Evolutionary conservation across 139 green algal species (phyloP), one percentile per base, ranked within the genome.

Genomic region (Chlorella ohadii): DNA sequence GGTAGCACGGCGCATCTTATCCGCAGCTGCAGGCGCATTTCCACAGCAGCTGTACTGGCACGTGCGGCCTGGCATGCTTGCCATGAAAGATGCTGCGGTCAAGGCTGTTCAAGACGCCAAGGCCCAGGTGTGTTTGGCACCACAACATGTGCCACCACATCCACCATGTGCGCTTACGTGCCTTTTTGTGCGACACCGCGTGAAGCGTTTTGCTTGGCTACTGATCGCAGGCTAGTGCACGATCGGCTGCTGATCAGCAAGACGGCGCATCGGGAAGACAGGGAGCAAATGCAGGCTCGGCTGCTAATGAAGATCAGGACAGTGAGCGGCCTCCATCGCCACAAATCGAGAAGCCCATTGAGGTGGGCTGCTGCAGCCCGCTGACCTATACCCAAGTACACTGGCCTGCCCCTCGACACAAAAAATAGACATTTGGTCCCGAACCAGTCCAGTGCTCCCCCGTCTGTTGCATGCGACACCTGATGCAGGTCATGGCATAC

Each of bases 31-130:
- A 19, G 22, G 51, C 27, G 36, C 81, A 3, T 78, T 91, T 84
- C 94, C 94, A 9, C 96, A 99, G 93, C 90, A 93, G 13, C 72
- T 99, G 23, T 98, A 99, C 91, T 98, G 95, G 88, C 89, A 89
- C 61, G 89, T 99, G 76, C 94, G 97, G 57, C 94, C 95, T 27
- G 92, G 91, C 71, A 87, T 99, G 81, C 86, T 98, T 12, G 87
- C 90, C 67, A 88, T 94, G 73, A 89, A 94, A 33, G 94, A 97
- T 63, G 78, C 57, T 16, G 91, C 91, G 2, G 86, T 95, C 41
- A 90, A 90, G 73, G 88, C 91, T 3, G 79, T 89, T 28, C 68
- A 89, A 17, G 91, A 87, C 36, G 72, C 81, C 13, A 85, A 81
- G 63, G 70, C 39, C 34, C 64, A 83, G 83, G 70, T 84, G 61